These are phyloP conservation scores for Pseudocercospora fijiensis DNA, from an alignment of 2,329 filamentous ascomycete species.

Conservation along the genomic window DNA sequence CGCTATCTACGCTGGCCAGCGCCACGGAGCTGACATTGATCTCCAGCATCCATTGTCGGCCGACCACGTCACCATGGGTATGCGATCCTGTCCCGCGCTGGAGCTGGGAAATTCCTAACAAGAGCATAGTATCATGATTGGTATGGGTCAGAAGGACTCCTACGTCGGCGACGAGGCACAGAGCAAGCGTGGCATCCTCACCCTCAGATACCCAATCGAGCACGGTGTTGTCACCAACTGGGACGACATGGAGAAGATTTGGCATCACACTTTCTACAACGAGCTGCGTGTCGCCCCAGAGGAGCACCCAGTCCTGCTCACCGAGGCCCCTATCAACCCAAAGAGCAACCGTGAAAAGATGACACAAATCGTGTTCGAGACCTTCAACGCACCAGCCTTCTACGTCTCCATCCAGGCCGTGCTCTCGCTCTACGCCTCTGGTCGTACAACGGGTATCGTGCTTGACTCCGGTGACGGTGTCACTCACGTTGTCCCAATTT, in stretches of 20 bases:
- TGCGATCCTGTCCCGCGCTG: conserved; percentile 37
- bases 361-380: conserved; percentile 99
- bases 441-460: conserved; percentile 99
- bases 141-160: conserved; percentile 99
- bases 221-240: conserved; percentile 99
- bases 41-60: conserved; percentile 95
- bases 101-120: conserved; percentile 41
- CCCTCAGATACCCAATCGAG: conserved; percentile 98
- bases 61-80: conserved; percentile 99
- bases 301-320: conserved; percentile 99
- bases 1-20: conserved; percentile 32
- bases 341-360: conserved; percentile 99
- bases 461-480: conserved; percentile 99
- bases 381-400: conserved; percentile 99
- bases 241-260: conserved; percentile 99
- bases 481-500: conserved; percentile 99
- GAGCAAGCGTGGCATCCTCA: conserved; percentile 99
- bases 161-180: conserved; percentile 99
- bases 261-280: conserved; percentile 99
- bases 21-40: conserved; percentile 31
- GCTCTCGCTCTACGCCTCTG: conserved; percentile 97
- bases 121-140: conserved; percentile 92
- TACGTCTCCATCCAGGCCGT: conserved; percentile 99
- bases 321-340: conserved; percentile 99
- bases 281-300: conserved; percentile 99